Evolutionary conservation across 441 rosid genomes (phyloP), one percentile per base, ranked within the genome.

Genomic region (Mallotus repandus): DNA sequence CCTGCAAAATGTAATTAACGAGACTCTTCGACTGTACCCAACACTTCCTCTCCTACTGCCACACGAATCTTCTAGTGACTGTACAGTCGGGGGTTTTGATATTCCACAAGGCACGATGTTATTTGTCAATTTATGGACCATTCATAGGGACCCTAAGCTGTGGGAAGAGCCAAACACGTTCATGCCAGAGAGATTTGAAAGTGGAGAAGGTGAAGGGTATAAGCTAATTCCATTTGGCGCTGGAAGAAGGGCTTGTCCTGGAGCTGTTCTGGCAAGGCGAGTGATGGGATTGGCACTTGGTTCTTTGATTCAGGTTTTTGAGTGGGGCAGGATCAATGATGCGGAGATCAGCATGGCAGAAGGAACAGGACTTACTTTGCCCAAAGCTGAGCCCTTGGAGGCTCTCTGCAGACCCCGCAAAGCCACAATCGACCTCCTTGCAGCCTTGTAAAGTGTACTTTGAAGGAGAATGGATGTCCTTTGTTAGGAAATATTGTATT

Each of bases 81-180:
- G 83, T 60, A 63, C 46, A 0, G 41, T 84, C 9, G 73, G 70
- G 2, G 87, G 88, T 2, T 81, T 62, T 10, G 58, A 67, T 14
- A 59, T 86, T 2, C 86, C 86, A 0, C 53, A 56, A n/a, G 84
- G 81, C 38, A 83, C 88, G 0, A 80, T 75, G 81, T 22, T 83
- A 19, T 43, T 82, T 38, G 81, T 80, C 43, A 38, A 38, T 6
- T 38, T 38, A 6, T 38, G 41, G 41, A 38, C 41, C 41, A 38
- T 38, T 38, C 41, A 84, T 49, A 68, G 80, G 18, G 73, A 80
- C 66, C 76, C 80, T 0, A 50, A 70, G 49, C 10, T 72, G 2
- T 87, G 84, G 85, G 73, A 16, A 25, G 86, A 87, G 0, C 84
- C 87, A 2, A 66, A 70, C n/a, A 77, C 18, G n/a, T 86, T 89